Conservation (phyloP, 2,329 filamentous ascomycete species). For the Talaromyces albobiverticillius region DNA sequence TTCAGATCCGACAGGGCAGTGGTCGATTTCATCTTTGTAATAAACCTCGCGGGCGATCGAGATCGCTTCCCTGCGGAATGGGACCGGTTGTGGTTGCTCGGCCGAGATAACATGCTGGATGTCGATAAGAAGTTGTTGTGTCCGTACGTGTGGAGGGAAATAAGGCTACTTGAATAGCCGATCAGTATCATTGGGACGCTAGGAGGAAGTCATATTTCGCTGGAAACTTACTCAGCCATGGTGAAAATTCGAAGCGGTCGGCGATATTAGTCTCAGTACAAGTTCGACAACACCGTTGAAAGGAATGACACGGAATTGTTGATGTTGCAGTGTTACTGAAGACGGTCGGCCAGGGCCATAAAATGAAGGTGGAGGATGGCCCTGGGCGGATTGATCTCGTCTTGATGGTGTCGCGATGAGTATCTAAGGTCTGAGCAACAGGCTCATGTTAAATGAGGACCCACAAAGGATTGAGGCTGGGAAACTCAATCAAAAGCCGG, state of each 20-base stretch:
- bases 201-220: constrained; percentile 2
- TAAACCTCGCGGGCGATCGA: constrained; percentile 32
- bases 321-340: too few relatives aligned
- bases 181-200: constrained; percentile 7
- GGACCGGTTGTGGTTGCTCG: constrained; percentile 35
- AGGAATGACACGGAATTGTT: background rate
- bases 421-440: background rate
- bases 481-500: background rate
- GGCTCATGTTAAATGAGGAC: constrained; percentile 3
- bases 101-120: constrained; percentile 37
- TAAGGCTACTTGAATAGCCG: constrained; percentile 26
- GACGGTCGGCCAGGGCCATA: background rate
- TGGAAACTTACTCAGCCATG: constrained; percentile 39
- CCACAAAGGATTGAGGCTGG: constrained; percentile 2
- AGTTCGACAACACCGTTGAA: background rate
- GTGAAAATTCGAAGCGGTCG: constrained; percentile 15
- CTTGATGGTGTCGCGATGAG: constrained; percentile 6
- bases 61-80: constrained; percentile 35
- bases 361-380: constrained; percentile 18
- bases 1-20: constrained; percentile 36
- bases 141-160: constrained; percentile 37
- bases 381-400: background rate
- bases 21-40: constrained; percentile 45
- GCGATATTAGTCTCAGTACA: background rate
- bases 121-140: constrained; percentile 33